Base-by-base conservation (phyloP, 306 rosid species). In the Arachis hypogaea region DNA sequence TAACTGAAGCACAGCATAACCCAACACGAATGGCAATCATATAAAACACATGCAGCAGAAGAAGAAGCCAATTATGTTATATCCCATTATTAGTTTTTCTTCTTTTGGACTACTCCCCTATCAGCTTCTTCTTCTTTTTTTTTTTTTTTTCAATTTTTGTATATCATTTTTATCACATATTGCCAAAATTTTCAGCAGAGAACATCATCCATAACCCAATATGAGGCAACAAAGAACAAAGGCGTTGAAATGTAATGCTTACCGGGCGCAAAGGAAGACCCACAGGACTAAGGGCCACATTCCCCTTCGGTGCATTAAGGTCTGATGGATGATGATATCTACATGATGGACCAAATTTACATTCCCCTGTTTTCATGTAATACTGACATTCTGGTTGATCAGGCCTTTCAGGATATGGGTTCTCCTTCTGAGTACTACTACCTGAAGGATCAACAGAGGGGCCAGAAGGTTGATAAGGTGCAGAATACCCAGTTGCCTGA, bases 221-320 rank as follows among this genome's bases (percentile, higher is more conserved):
- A 71, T 22, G 29, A 78, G 69, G 79, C 11, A 77, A 30, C 60
- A 66, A 38, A 52, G 49, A 59, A 38, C 43, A 77, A 62, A 78
- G 57, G 60, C 55, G 60, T 73, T 67, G 56, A 78, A 66, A 83
- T 69, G 57, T 45, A 76, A 76, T 68, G 73, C 86, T 87, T 79
- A 95, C 99, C 88, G 92, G 98, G 67, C 96, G 98, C 68, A 91
- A 68, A 72, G 99, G 99, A 80, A 95, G 99, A 80, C 98, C 98
- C 28, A 41, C 66, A 28, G 85, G 87, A 85, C 93, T 87, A 73
- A 88, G 89, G 73, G 45, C 50, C 75, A 90, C 86, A 78, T 84
- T 81, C 5, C 81, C 65, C 61, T 83, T 87, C 0, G 88, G 85
- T 54, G 88, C 83, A 75, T 68, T 72, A 63, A 76, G 77, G 75